Percentiles rank a stretch among this genome's conserved stretches.
Evolutionary conservation across 495 filamentous ascomycete genomes (phyloP).

Genomic region (Penicillium canescens): DNA sequence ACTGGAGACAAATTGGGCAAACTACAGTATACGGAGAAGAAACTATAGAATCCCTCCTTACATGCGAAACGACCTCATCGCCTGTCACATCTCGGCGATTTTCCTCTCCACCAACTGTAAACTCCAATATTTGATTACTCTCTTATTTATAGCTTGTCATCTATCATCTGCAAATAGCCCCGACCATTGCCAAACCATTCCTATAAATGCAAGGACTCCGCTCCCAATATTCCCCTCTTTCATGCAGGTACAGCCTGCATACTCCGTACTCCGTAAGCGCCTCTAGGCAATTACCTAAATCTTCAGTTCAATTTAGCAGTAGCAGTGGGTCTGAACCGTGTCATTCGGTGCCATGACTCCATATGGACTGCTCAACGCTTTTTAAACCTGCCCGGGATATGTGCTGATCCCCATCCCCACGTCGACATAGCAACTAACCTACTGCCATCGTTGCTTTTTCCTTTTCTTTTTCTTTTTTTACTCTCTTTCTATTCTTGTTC

Average conservation of each 20-base stretch:
- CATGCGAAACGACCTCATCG: constrained; percentile 5
- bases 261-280: background rate
- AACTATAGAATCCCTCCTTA: constrained; percentile 11
- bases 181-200: constrained; percentile 2
- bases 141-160: constrained; percentile 13
- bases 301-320: background rate
- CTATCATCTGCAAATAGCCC: background rate
- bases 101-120: background rate
- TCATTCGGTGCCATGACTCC: background rate
- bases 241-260: background rate
- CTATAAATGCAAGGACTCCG: constrained; percentile 5
- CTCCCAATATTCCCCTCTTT: background rate
- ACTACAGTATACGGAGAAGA: too few species aligned
- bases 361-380: background rate
- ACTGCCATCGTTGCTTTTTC: background rate
- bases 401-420: background rate
- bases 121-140: constrained; percentile 8
- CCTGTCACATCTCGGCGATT: constrained; percentile 16
- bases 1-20: too few species aligned
- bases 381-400: background rate
- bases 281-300: background rate
- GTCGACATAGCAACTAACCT: background rate
- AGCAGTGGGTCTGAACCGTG: background rate
- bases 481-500: background rate
- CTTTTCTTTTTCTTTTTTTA: background rate